Percentiles rank a stretch among this genome's conserved stretches.
Conservation (phyloP, 768 basidiomycete genomes). For the Suillus fuscotomentosus region DNA sequence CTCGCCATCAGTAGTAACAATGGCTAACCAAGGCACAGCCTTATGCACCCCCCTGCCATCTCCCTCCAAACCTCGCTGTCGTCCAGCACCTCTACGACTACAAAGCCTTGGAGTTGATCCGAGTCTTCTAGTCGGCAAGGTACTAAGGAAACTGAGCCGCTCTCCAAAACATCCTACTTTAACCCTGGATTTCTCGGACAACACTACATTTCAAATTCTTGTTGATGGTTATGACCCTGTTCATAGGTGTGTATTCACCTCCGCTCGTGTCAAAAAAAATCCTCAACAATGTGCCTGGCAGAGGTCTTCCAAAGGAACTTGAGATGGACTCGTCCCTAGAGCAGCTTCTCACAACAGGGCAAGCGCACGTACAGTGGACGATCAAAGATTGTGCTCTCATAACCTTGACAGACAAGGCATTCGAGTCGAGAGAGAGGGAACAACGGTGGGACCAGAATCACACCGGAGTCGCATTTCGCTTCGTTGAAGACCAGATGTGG, state of each 20-base stretch:
- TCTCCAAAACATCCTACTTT: slow-evolving; percentile 45
- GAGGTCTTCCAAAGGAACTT: slow-evolving; percentile 56
- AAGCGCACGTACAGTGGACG: slow-evolving; percentile 35
- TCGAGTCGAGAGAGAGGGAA: slow-evolving; percentile 35
- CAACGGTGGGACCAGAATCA: slow-evolving; percentile 37
- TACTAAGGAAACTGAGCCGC: slow-evolving; percentile 37
- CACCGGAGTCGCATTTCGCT: slow-evolving; percentile 51
- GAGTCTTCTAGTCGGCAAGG: slow-evolving; percentile 42
- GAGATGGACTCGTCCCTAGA: slow-evolving; percentile 49
- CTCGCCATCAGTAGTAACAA: neutral
- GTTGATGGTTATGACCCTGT: slow-evolving; percentile 63
- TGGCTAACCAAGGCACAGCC: slow-evolving; percentile 11
- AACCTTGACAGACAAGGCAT: slow-evolving; percentile 58
- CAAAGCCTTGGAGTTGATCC: slow-evolving; percentile 38
- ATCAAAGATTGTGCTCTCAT: slow-evolving; percentile 54
- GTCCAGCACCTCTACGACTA: slow-evolving; percentile 35
- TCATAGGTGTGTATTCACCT: slow-evolving; percentile 30
- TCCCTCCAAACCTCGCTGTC: slow-evolving; percentile 27
- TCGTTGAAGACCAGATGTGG: slow-evolving; percentile 48
- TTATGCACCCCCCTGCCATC: slow-evolving; percentile 17
- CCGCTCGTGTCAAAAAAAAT: neutral
- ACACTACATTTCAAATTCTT: slow-evolving; percentile 46
- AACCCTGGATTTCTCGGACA: slow-evolving; percentile 47
- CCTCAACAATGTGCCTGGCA: slow-evolving; percentile 3
- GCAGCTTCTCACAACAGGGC: slow-evolving; percentile 38